A percentile compares a stretch with the other conserved stretches of the same genome.
phyloP scores from a whole-genome alignment of 2,329 filamentous ascomycete species.

The Penicillium glabrum region DNA sequence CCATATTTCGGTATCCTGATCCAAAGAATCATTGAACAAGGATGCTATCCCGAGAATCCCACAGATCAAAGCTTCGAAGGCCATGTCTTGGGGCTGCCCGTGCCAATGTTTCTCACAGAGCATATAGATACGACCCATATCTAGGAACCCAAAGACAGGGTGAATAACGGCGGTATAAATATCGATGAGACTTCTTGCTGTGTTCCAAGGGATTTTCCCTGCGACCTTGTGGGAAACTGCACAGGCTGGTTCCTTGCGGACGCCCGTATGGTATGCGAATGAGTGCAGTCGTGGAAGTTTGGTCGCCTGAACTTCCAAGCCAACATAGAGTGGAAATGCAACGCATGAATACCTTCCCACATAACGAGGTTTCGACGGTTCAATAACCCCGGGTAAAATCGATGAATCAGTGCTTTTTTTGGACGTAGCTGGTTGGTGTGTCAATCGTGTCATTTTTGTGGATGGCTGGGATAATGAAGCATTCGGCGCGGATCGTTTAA shows the following conservation, averaged over 20 bases:
- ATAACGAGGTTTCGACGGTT: conserved; percentile 32
- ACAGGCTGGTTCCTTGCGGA: conserved; percentile 28
- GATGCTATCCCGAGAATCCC: conserved; percentile 35
- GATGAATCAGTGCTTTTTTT: conserved; percentile 6
- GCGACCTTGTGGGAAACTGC: conserved; percentile 21
- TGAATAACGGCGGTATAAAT: conserved; percentile 31
- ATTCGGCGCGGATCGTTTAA: background rate
- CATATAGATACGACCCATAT: conserved; percentile 23
- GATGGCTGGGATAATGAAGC: background rate
- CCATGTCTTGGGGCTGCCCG: conserved; percentile 19
- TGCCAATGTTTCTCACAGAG: conserved; percentile 33
- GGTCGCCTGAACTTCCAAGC: conserved; percentile 29
- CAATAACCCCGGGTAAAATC: conserved; percentile 23
- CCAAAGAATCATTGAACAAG: conserved; percentile 26
- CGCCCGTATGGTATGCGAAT: conserved; percentile 37
- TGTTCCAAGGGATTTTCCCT: conserved; percentile 24
- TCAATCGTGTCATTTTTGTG: background rate
- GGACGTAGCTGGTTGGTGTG: background rate
- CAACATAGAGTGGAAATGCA: conserved; percentile 34
- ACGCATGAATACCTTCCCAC: conserved; percentile 32
- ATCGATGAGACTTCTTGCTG: conserved; percentile 27
- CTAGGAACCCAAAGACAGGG: conserved; percentile 33
- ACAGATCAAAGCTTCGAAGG: conserved; percentile 35
- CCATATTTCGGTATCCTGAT: conserved; percentile 26
- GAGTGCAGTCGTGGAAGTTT: conserved; percentile 39